Conservation (phyloP, 371 early-diverging fungal genomes). For the Lichtheimia ornata region DNA sequence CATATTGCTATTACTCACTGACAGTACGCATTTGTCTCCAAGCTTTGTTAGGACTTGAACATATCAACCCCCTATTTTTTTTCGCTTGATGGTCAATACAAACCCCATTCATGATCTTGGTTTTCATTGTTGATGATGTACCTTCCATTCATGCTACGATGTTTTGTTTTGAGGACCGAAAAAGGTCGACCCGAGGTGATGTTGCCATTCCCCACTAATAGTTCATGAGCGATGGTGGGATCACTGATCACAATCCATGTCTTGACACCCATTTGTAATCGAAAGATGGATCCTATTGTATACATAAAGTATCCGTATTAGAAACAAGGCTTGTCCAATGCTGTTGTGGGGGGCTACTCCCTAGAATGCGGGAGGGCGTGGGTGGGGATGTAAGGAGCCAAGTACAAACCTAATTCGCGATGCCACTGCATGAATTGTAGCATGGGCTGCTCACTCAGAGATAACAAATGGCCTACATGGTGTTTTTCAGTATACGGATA, state of each 20-base stretch:
- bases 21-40: conserved; percentile 14
- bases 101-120: too few species aligned
- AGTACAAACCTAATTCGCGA: conserved; percentile 10
- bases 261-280: conserved; percentile 21
- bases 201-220: conserved; percentile 11
- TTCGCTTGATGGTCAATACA: not conserved
- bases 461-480: conserved; percentile 4
- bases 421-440: conserved; percentile 15
- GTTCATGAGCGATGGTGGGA: conserved; percentile 23
- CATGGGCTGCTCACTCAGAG: conserved; percentile 7
- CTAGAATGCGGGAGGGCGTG: too few species aligned
- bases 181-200: conserved; percentile 15
- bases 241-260: conserved; percentile 22
- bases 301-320: too few species aligned
- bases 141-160: conserved; percentile 21
- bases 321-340: too few species aligned
- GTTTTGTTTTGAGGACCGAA: conserved; percentile 4
- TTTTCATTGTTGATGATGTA: conserved; percentile 1
- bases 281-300: conserved; percentile 14
- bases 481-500: not conserved
- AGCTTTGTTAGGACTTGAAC: conserved; percentile 5
- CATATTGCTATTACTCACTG: not conserved
- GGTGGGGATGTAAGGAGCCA: not conserved
- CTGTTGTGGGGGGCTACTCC: too few species aligned
- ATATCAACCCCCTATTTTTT: conserved; percentile 4